Evolutionary conservation across 2,329 filamentous ascomycete genomes (phyloP).

Genomic region (Ophiognomonia clavigignenti-juglandacearum): DNA sequence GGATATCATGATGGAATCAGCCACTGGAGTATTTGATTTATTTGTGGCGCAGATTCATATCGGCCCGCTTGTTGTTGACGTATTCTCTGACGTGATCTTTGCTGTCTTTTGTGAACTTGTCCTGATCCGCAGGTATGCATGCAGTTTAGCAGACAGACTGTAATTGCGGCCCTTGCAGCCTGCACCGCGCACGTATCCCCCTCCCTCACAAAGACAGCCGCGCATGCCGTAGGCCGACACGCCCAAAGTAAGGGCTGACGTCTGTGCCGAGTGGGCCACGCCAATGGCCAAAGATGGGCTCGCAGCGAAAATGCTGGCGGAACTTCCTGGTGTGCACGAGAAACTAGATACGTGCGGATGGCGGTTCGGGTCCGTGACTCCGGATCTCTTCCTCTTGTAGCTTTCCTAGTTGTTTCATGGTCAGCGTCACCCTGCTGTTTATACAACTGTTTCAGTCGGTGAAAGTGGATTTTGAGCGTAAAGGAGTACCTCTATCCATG

Average conservation of each 20-base stretch:
- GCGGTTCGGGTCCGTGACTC: too few relatives aligned
- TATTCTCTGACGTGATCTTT: constrained; percentile 12
- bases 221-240: constrained; percentile 12
- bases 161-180: constrained; percentile 13
- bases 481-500: too few relatives aligned
- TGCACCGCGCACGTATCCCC: constrained; percentile 11
- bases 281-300: constrained; percentile 15
- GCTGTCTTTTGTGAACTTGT: constrained; percentile 1
- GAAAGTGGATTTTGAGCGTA: too few relatives aligned
- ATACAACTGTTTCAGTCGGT: too few relatives aligned
- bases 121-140: constrained; percentile 4
- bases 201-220: constrained; percentile 12
- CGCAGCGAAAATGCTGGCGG: constrained; percentile 13
- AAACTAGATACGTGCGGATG: too few relatives aligned
- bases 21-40: too few relatives aligned
- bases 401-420: too few relatives aligned
- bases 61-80: constrained; percentile 6
- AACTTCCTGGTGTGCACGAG: too few relatives aligned
- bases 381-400: constrained; percentile 14
- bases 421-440: too few relatives aligned
- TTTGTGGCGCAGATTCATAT: constrained; percentile 2
- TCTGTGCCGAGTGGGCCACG: constrained; percentile 11
- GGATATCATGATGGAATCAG: not conserved
- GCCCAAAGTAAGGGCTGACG: constrained; percentile 11
- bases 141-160: constrained; percentile 1